A percentile compares a stretch with the other conserved stretches of the same genome.
These are phyloP conservation scores for Leccinum uliginosum DNA, from an alignment of 768 basidiomycete species.

Conservation along the genomic window DNA sequence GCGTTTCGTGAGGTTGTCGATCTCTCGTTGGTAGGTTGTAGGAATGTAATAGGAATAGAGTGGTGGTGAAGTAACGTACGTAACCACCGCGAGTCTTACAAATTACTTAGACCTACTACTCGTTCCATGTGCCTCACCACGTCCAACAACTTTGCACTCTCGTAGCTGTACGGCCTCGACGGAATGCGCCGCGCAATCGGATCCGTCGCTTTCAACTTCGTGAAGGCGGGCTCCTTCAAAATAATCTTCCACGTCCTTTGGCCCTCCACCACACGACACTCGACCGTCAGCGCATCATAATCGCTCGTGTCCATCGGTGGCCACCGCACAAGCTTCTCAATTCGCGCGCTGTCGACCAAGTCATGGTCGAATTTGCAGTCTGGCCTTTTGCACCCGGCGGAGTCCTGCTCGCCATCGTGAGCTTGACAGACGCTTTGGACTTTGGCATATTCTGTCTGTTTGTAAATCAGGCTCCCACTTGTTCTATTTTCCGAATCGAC, in stretches of 20 bases:
- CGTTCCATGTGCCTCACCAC: slow-evolving; percentile 14
- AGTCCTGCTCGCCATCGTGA: slow-evolving; percentile 6
- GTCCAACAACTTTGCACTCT: slow-evolving; percentile 11
- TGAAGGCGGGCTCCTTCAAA: slow-evolving; percentile 11
- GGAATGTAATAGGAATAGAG: not conserved
- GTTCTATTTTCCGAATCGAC: not conserved
- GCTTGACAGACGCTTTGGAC: slow-evolving; percentile 16
- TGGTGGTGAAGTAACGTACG: not conserved
- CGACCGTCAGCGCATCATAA: slow-evolving; percentile 15
- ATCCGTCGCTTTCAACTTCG: slow-evolving; percentile 8
- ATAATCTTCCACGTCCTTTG: slow-evolving; percentile 11
- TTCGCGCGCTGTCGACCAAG: slow-evolving; percentile 11
- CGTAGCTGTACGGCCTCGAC: slow-evolving; percentile 13
- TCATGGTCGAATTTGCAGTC: slow-evolving; percentile 18
- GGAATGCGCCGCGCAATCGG: slow-evolving; percentile 7
- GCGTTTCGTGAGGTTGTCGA: slow-evolving; percentile 90
- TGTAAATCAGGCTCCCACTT: not conserved
- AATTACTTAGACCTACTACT: slow-evolving; percentile 1
- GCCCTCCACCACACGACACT: slow-evolving; percentile 11
- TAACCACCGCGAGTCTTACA: too few relatives aligned
- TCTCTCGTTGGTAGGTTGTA: slow-evolving; percentile 91
- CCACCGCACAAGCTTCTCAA: slow-evolving; percentile 16
- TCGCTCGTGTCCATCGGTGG: not conserved
- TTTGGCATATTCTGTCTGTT: slow-evolving; percentile 10
- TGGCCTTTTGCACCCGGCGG: slow-evolving; percentile 1